Conservation (phyloP, 2,329 filamentous ascomycete species). For the Aspergillus eucalypticola region DNA sequence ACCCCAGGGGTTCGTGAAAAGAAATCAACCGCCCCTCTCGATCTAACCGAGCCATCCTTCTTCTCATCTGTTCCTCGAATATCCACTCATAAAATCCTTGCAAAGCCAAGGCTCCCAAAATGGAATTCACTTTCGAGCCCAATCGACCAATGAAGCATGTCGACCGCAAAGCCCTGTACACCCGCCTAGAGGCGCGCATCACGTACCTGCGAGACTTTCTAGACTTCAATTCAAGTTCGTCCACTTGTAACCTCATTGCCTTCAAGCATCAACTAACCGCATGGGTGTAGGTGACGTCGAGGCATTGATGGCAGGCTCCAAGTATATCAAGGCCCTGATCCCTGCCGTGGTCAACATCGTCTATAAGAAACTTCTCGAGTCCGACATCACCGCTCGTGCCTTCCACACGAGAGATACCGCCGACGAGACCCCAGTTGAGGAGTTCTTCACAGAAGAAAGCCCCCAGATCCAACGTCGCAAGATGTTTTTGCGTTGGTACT, state of each 20-base stretch:
- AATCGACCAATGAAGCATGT: slow-evolving; percentile 56
- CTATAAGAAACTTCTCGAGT: slow-evolving; percentile 76
- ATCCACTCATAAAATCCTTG: neutral
- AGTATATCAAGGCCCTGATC: slow-evolving; percentile 79
- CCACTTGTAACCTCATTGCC: neutral
- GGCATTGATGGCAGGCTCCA: slow-evolving; percentile 66
- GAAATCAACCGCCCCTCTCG: neutral
- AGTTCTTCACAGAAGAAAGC: slow-evolving; percentile 64
- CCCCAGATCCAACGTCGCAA: slow-evolving; percentile 76
- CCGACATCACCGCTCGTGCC: slow-evolving; percentile 78
- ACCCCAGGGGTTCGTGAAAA: slow-evolving; percentile 14
- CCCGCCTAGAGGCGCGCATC: slow-evolving; percentile 67
- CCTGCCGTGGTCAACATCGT: slow-evolving; percentile 82
- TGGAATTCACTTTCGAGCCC: slow-evolving; percentile 18
- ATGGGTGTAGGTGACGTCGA: slow-evolving; percentile 64
- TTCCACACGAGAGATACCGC: slow-evolving; percentile 64
- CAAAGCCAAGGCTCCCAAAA: slow-evolving; percentile 1
- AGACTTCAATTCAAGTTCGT: slow-evolving; percentile 69
- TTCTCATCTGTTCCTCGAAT: neutral
- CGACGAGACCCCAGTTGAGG: slow-evolving; percentile 67
- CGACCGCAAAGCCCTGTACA: slow-evolving; percentile 70
- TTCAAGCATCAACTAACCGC: neutral
- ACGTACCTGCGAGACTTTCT: slow-evolving; percentile 74
- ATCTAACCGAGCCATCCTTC: neutral
- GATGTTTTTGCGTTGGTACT: slow-evolving; percentile 73